Evolutionary conservation across 495 filamentous ascomycete genomes (phyloP).

Genomic region (Aspergillus mulundensis): DNA sequence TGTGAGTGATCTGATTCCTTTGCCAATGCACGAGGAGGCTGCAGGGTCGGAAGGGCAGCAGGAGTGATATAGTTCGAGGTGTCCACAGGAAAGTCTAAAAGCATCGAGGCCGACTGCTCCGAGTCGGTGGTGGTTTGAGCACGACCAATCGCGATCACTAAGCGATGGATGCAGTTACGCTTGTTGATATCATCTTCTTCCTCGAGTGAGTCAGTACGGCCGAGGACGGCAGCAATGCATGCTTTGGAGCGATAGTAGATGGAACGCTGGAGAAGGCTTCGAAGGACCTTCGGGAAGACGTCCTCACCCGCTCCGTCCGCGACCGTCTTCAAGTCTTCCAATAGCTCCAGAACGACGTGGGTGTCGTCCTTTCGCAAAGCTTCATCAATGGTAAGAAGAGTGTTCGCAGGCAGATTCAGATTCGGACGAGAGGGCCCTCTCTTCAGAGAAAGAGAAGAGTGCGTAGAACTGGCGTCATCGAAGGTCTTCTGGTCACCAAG

Average conservation of each 20-base stretch:
- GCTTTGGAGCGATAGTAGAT: slow-evolving; percentile 66
- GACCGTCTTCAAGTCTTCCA: slow-evolving; percentile 54
- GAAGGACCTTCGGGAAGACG: slow-evolving; percentile 58
- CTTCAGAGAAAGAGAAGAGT: slow-evolving; percentile 67
- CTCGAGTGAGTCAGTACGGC: slow-evolving; percentile 63
- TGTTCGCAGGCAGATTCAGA: slow-evolving; percentile 60
- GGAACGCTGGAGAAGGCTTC: slow-evolving; percentile 77
- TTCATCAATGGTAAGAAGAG: slow-evolving; percentile 71
- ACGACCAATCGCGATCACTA: slow-evolving; percentile 85
- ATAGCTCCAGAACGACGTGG: slow-evolving; percentile 50
- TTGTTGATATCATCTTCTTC: slow-evolving; percentile 90
- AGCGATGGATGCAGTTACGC: slow-evolving; percentile 86
- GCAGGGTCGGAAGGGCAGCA: slow-evolving; percentile 60
- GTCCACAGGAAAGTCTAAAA: slow-evolving; percentile 49
- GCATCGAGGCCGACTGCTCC: slow-evolving; percentile 37
- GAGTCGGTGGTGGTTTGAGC: slow-evolving; percentile 59
- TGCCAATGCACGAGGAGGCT: slow-evolving; percentile 52
- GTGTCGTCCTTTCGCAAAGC: slow-evolving; percentile 73
- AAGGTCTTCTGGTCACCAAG: slow-evolving; percentile 65
- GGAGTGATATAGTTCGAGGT: slow-evolving; percentile 70
- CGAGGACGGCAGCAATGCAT: slow-evolving; percentile 67
- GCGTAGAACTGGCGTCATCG: slow-evolving; percentile 68
- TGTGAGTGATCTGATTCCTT: slow-evolving; percentile 55
- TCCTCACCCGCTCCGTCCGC: slow-evolving; percentile 43
- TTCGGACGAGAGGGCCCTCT: slow-evolving; percentile 65